Percentiles rank a stretch among this genome's conserved stretches.
phyloP scores from a whole-genome alignment of 2,329 filamentous ascomycete species.

The Penicillium sp. region DNA sequence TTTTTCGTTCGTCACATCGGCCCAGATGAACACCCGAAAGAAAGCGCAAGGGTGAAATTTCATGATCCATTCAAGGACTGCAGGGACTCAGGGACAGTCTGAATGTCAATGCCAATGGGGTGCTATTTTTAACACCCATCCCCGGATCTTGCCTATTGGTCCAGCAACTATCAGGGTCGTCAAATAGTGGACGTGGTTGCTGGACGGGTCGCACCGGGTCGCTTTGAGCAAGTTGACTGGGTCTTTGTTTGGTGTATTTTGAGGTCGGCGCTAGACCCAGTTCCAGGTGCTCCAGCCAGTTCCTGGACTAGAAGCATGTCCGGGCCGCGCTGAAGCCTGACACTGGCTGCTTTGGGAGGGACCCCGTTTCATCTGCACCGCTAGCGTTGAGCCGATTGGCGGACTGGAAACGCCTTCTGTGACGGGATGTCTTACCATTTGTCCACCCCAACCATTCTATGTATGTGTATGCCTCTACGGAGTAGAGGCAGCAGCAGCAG shows the following conservation, averaged over 20 bases:
- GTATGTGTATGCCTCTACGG: neutral
- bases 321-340: constrained; percentile 18
- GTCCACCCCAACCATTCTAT: constrained; percentile 2
- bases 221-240: neutral
- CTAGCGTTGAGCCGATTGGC: constrained; percentile 26
- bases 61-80: neutral
- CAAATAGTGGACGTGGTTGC: neutral
- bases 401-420: constrained; percentile 13
- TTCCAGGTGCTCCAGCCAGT: constrained; percentile 19
- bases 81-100: neutral
- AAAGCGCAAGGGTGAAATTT: neutral
- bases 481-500: neutral
- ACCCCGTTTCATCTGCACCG: constrained; percentile 25
- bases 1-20: constrained; percentile 4
- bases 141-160: constrained; percentile 7
- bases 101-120: constrained; percentile 2
- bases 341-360: constrained; percentile 9
- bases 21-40: neutral
- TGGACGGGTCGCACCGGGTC: constrained; percentile 5
- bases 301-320: constrained; percentile 34
- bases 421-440: constrained; percentile 28
- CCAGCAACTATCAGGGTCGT: neutral
- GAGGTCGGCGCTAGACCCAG: constrained; percentile 8
- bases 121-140: constrained; percentile 4
- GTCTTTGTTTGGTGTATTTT: neutral